Evolutionary conservation across 768 basidiomycete genomes (phyloP).

Genomic region (Trametes sanguinea): DNA sequence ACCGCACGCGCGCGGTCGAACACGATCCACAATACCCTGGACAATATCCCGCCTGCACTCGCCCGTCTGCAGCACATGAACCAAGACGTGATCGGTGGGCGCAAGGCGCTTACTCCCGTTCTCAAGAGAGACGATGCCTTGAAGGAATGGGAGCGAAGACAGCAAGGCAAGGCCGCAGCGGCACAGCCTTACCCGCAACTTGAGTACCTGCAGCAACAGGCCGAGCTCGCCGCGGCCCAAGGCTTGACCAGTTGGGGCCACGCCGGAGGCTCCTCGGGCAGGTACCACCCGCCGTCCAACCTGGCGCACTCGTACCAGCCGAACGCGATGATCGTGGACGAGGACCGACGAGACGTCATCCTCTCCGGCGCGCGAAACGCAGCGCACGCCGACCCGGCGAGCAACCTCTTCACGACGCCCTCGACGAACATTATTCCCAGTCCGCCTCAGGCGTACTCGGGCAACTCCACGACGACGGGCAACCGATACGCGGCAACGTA

Average conservation of each 20-base stretch:
- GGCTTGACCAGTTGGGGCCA: slow-evolving; percentile 60
- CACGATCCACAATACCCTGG: slow-evolving; percentile 91
- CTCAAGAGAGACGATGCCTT: slow-evolving; percentile 93
- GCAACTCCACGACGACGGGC: slow-evolving; percentile 51
- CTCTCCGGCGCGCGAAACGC: slow-evolving; percentile 77
- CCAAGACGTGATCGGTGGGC: slow-evolving; percentile 71
- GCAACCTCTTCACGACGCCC: slow-evolving; percentile 44
- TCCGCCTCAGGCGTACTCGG: slow-evolving; percentile 73
- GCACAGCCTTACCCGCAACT: slow-evolving; percentile 86
- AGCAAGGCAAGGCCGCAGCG: slow-evolving; percentile 69
- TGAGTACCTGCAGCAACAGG: slow-evolving; percentile 92
- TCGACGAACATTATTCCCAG: slow-evolving; percentile 60
- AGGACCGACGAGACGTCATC: slow-evolving; percentile 74
- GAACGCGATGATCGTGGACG: slow-evolving; percentile 63
- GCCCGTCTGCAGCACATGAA: slow-evolving; percentile 89
- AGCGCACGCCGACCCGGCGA: slow-evolving; percentile 50
- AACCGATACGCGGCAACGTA: slow-evolving; percentile 65
- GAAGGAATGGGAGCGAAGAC: slow-evolving; percentile 93
- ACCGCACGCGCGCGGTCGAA: slow-evolving; percentile 78
- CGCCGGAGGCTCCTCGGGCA: slow-evolving; percentile 29
- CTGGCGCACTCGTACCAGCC: slow-evolving; percentile 64
- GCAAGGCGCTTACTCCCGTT: slow-evolving; percentile 90
- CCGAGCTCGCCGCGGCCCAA: slow-evolving; percentile 71
- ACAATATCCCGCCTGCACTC: slow-evolving; percentile 89
- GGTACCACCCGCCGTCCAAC: slow-evolving; percentile 66